A percentile compares a stretch with the other conserved stretches of the same genome.
phyloP scores from a whole-genome alignment of 306 rosid species.

The Crataegus laevigata region DNA sequence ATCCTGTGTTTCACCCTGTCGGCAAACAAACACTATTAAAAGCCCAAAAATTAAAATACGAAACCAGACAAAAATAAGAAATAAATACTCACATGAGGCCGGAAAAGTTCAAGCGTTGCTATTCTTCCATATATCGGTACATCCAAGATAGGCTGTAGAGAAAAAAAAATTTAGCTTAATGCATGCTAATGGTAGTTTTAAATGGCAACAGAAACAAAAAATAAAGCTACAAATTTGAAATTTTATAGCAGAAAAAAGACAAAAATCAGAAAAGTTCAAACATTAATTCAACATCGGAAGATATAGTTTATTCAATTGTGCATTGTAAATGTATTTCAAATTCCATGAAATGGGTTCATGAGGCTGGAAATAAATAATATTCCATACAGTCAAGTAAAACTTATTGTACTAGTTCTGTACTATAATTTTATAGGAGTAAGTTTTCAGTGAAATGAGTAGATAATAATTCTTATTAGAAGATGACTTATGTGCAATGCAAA shows the following conservation, averaged over 20 bases:
- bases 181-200: not conserved
- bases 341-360: not conserved
- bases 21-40: constrained; percentile 1
- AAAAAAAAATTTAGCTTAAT: not conserved
- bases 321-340: not conserved
- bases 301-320: not conserved
- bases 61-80: not conserved
- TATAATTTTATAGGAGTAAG: not conserved
- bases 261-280: not conserved
- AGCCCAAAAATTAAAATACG: not conserved
- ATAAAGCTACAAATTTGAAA: not conserved
- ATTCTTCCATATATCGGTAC: constrained; percentile 96
- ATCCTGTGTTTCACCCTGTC: constrained; percentile 91
- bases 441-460: not conserved
- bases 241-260: not conserved
- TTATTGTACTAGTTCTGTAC: not conserved
- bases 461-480: not conserved
- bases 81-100: constrained; percentile 69
- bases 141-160: constrained; percentile 74
- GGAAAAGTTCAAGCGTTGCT: constrained; percentile 91
- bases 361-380: not conserved
- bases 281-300: not conserved
- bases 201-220: not conserved
- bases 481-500: not conserved
- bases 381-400: not conserved